Percentiles rank a stretch among this genome's conserved stretches.
Conservation (phyloP, 495 filamentous ascomycete species). For the Annulohypoxylon stygium region DNA sequence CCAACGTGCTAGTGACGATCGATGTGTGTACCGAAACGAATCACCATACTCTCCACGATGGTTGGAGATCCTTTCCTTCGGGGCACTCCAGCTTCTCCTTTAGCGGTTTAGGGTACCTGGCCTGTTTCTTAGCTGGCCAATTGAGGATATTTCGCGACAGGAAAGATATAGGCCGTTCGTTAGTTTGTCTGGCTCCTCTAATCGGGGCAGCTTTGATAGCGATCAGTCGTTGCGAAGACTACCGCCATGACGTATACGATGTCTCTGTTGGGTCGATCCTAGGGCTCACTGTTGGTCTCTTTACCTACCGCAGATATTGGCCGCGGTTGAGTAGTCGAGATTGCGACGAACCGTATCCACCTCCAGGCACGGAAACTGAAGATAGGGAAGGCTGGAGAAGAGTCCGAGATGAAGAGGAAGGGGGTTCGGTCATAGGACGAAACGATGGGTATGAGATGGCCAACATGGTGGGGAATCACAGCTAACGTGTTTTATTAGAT, state of each 20-base stretch:
- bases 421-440: slow-evolving; percentile 43
- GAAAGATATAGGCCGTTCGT: slow-evolving; percentile 72
- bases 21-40: slow-evolving; percentile 84
- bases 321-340: slow-evolving; percentile 61
- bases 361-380: slow-evolving; percentile 46
- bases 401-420: slow-evolving; percentile 53
- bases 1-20: slow-evolving; percentile 75
- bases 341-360: slow-evolving; percentile 65
- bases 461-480: slow-evolving; percentile 29
- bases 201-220: slow-evolving; percentile 88
- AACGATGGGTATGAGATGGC: slow-evolving; percentile 50
- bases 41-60: slow-evolving; percentile 86
- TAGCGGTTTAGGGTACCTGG: slow-evolving; percentile 84
- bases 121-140: slow-evolving; percentile 83
- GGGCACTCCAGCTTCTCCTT: slow-evolving; percentile 92
- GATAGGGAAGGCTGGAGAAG: slow-evolving; percentile 49
- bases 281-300: slow-evolving; percentile 80
- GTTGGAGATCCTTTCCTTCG: slow-evolving; percentile 92
- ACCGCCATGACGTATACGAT: slow-evolving; percentile 94
- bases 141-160: slow-evolving; percentile 82
- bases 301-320: slow-evolving; percentile 81
- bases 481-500: slow-evolving; percentile 50
- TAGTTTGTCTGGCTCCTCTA: slow-evolving; percentile 77
- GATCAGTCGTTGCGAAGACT: slow-evolving; percentile 92
- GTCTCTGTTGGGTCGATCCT: slow-evolving; percentile 82